Evolutionary conservation across 2,329 filamentous ascomycete species (phyloP).

Genomic region (Beauveria australis): DNA sequence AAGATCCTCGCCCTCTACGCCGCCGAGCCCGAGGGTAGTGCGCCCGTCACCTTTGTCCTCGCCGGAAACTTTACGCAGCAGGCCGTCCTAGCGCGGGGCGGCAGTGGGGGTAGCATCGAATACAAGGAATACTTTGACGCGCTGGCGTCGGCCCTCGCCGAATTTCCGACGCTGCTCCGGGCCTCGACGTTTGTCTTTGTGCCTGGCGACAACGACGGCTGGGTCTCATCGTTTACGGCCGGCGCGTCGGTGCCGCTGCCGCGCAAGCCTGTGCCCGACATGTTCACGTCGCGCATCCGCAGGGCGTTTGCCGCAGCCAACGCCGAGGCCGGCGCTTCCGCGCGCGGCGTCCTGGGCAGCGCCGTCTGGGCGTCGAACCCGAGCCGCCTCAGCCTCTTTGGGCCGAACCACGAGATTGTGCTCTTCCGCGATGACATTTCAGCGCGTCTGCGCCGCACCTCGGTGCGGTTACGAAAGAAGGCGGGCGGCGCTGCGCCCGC

Average conservation of each 20-base stretch:
- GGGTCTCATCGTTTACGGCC: slow-evolving; percentile 76
- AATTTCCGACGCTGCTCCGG: slow-evolving; percentile 74
- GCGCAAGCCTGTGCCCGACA: slow-evolving; percentile 64
- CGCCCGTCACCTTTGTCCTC: slow-evolving; percentile 73
- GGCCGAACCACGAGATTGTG: slow-evolving; percentile 78
- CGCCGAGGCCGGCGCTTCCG: slow-evolving; percentile 40
- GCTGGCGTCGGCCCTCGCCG: slow-evolving; percentile 70
- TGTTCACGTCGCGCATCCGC: slow-evolving; percentile 83
- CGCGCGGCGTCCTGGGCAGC: slow-evolving; percentile 34
- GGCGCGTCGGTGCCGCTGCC: slow-evolving; percentile 66
- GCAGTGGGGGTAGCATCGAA: slow-evolving; percentile 76
- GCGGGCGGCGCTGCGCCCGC: slow-evolving; percentile 10
- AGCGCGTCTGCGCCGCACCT: slow-evolving; percentile 66
- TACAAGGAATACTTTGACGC: slow-evolving; percentile 96
- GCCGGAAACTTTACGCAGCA: slow-evolving; percentile 74
- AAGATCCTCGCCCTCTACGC: slow-evolving; percentile 72
- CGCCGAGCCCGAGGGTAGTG: slow-evolving; percentile 50
- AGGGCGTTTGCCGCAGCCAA: slow-evolving; percentile 74
- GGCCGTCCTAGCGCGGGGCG: slow-evolving; percentile 58
- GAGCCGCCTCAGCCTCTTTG: slow-evolving; percentile 72
- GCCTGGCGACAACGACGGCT: slow-evolving; percentile 95
- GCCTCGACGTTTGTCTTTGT: slow-evolving; percentile 84
- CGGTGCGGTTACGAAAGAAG: slow-evolving; percentile 56
- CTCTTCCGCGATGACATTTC: slow-evolving; percentile 83
- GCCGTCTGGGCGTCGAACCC: slow-evolving; percentile 90